These are phyloP conservation scores for Lichtheimia ramosa DNA, from an alignment of 371 early-diverging fungal species.

Conservation along the genomic window DNA sequence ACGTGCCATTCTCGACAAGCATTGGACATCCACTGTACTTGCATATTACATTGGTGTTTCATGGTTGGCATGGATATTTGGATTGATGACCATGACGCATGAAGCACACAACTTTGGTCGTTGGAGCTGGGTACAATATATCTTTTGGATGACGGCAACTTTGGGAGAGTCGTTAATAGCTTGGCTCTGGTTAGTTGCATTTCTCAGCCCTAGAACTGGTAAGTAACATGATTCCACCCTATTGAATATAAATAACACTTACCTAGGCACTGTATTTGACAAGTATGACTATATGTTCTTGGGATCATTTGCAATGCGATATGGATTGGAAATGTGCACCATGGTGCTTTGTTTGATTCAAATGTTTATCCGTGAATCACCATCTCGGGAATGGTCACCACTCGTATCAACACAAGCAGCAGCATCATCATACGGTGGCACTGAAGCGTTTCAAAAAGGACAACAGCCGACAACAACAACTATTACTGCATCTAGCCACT, in stretches of 20 bases:
- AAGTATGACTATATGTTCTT: slow-evolving; percentile 26
- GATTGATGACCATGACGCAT: slow-evolving; percentile 20
- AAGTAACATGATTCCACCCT: neutral
- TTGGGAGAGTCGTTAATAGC: slow-evolving; percentile 31
- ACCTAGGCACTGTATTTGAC: slow-evolving; percentile 27
- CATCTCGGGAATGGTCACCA: slow-evolving; percentile 9
- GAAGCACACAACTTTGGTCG: slow-evolving; percentile 34
- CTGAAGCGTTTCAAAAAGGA: slow-evolving; percentile 5
- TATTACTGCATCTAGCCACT: slow-evolving; percentile 39
- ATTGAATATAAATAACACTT: neutral
- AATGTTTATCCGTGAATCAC: slow-evolving; percentile 16
- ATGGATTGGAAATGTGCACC: slow-evolving; percentile 20
- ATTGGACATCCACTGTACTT: slow-evolving; percentile 29
- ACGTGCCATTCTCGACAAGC: slow-evolving; percentile 24
- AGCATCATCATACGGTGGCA: slow-evolving; percentile 17
- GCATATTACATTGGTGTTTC: slow-evolving; percentile 34
- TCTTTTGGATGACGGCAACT: slow-evolving; percentile 30
- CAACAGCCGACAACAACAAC: slow-evolving; percentile 12
- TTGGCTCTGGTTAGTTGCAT: slow-evolving; percentile 36
- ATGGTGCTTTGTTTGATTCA: slow-evolving; percentile 22
- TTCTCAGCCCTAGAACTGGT: slow-evolving; percentile 33
- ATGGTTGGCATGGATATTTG: slow-evolving; percentile 37
- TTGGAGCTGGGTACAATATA: slow-evolving; percentile 48
- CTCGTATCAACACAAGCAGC: slow-evolving; percentile 12
- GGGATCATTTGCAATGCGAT: slow-evolving; percentile 29